Conservation (phyloP, 2,329 filamentous ascomycete genomes). For the Pyrenophora tritici-repentis region DNA sequence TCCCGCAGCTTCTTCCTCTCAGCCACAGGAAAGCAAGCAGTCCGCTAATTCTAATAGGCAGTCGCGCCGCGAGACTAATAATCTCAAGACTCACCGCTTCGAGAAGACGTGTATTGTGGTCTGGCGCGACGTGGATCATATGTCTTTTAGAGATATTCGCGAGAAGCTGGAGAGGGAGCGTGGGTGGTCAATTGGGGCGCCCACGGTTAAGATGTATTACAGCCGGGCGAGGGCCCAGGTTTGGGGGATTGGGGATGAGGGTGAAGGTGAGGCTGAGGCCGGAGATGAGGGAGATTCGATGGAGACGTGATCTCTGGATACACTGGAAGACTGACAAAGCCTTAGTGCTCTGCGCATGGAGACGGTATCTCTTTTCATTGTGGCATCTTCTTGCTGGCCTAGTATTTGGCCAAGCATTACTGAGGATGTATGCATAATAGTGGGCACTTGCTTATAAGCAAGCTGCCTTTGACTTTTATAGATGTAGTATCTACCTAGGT, state of each 20-base stretch:
- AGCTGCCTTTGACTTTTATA: too few relatives aligned
- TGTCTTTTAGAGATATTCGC: slow-evolving; percentile 17
- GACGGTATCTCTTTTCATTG: too few relatives aligned
- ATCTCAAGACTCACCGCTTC: slow-evolving; percentile 3
- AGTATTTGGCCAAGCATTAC: too few relatives aligned
- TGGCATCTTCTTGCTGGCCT: too few relatives aligned
- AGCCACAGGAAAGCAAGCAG: too few relatives aligned
- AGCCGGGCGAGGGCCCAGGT: slow-evolving; percentile 10
- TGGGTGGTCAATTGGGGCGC: slow-evolving; percentile 14
- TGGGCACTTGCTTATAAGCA: too few relatives aligned
- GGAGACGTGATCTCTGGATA: not conserved
- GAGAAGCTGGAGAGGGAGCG: slow-evolving; percentile 15
- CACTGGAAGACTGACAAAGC: too few relatives aligned
- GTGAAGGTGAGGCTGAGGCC: not conserved
- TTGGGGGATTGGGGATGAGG: slow-evolving; percentile 2
- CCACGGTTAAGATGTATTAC: slow-evolving; percentile 22
- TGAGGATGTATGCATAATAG: too few relatives aligned
- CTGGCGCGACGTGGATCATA: slow-evolving; percentile 16
- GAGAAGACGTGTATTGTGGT: slow-evolving; percentile 22
- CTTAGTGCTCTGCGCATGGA: too few relatives aligned
- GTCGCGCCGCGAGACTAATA: not conserved
- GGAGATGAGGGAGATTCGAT: not conserved
- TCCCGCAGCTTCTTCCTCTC: too few relatives aligned
- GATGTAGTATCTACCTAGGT: too few relatives aligned
- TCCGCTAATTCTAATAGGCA: not conserved